Base-by-base conservation (phyloP, 345 rosid genomes). In the Triadica sebifera region DNA sequence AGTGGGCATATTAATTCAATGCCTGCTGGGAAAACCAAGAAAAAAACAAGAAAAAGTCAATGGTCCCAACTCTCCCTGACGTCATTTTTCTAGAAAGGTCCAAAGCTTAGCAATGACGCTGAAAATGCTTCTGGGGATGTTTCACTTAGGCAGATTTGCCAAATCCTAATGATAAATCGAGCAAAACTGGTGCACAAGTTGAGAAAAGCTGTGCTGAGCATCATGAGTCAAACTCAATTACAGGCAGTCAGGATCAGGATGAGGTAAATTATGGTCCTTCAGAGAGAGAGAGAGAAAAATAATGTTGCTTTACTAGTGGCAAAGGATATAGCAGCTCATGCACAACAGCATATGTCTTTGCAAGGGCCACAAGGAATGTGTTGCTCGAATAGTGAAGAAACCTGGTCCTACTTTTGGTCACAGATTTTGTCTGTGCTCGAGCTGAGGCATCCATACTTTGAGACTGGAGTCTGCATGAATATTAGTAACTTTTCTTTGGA, bases 311-410 rank as follows among this genome's bases (percentile, higher is more conserved):
- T 89, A 76, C 65, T 75, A 68, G 72, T 92, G 98, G 97, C 93
- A 84, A 77, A 87, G 97, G 63, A 94, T 94, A 79, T 94, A 87
- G 76, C 85, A 78, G 80, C 73, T 84, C 50, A 90, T 93, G 99
- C 91, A 89, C 84, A 87, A 85, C 69, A 93, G 91, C 58, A 84
- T 93, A 66, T 98, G 96, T 47, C 88, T 89, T 57, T 93, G 98
- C 85, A 93, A 91, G 83, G 98, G 98, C 60, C 99, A 95, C 37
- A 81, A 76, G 78, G 96, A 95, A 84, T 93, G 98, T 81, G 92
- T 90, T 72, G 70, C 96, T 69, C 84, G 96, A 22, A 84, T 90
- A 49, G 98, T 95, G 80, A 91, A 89, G 87, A 95, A 95, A 83
- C 83, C 90, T 19, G 98, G 99, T 46, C 94, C 93, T 13, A 93